Evolutionary conservation across 257 asterid genomes (phyloP).

Genomic region (Anisodus tanguticus): DNA sequence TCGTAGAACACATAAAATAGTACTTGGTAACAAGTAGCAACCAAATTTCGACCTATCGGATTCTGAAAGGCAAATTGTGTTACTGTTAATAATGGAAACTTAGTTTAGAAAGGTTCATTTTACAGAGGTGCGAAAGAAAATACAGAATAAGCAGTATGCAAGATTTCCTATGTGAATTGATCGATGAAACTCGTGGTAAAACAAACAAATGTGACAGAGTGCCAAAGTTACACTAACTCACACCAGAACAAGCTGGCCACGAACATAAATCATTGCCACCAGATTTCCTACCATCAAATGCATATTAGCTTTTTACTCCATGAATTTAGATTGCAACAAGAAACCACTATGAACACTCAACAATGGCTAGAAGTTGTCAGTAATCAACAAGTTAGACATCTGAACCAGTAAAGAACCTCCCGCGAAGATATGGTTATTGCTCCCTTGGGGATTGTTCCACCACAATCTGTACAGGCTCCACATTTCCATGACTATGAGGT

Average conservation of each 20-base stretch:
- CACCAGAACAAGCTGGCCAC: not conserved
- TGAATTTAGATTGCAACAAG: not conserved
- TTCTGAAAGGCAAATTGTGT: not conserved
- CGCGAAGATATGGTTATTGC: constrained; percentile 3
- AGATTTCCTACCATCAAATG: not conserved
- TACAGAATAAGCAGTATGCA: not conserved
- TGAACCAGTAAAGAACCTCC: not conserved
- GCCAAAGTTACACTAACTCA: not conserved
- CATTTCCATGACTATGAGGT: constrained; percentile 33
- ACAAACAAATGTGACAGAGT: not conserved
- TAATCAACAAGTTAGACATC: constrained; percentile 10
- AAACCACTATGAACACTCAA: not conserved
- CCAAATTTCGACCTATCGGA: not conserved
- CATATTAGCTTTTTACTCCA: not conserved
- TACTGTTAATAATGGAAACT: not conserved
- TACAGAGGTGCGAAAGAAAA: not conserved
- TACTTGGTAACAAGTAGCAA: not conserved
- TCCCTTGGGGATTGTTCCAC: constrained; percentile 51
- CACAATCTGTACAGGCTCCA: constrained; percentile 52
- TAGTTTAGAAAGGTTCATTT: not conserved
- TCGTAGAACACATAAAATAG: not conserved
- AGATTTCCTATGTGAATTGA: not conserved
- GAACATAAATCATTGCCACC: not conserved
- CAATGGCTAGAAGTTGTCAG: constrained; percentile 10
- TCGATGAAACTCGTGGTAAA: not conserved